Evolutionary conservation across 352 stramenopile genomes (phyloP), one percentile per base, ranked within the genome.

Genomic region (Stramenopiles sp.): DNA sequence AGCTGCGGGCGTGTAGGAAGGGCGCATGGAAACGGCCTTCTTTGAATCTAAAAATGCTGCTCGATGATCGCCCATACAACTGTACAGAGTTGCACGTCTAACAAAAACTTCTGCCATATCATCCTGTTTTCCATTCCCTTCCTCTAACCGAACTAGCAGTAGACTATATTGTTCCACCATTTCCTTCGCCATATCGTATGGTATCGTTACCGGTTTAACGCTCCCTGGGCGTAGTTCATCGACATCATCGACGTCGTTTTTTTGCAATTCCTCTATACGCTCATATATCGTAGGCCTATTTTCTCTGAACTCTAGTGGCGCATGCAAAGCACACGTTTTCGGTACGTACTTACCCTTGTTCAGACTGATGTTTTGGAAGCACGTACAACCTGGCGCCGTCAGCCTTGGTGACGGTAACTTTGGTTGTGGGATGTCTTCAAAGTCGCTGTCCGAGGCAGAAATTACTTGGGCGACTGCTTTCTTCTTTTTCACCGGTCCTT

Each of bases 101-200:
- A 78, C 71, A 31, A 78, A 78, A 78, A 78, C 14, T 78, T 78
- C 71, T 14, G 71, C 71, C 8, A 31, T 33, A 78, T 78, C 71
- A 33, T 78, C 71, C 71, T 4, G 4, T 14, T 31, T 33, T 31
- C 30, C 31, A 78, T 78, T 78, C 8, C 31, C 4, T 78, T 33
- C 71, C 31, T 33, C 71, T 31, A 78, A 31, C 31, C 71, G 71
- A 14, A 33, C 22, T 78, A 78, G 22, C 22, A 78, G 22, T 14
- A 78, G 4, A 78, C 30, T 78, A 78, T 33, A 78, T 33, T 78
- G 71, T 33, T 78, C 30, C 4, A 33, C 71, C 71, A 78, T 78
- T 33, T 78, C 71, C 4, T 78, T 33, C 8, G 71, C 71, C 4
- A 78, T 33, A 33, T 78, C 71, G 22, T 78, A 78, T 33, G 71